These are phyloP conservation scores for Auxenochlorella pyrenoidosa DNA, from an alignment of 139 green algal genomes.

Conservation along the genomic window DNA sequence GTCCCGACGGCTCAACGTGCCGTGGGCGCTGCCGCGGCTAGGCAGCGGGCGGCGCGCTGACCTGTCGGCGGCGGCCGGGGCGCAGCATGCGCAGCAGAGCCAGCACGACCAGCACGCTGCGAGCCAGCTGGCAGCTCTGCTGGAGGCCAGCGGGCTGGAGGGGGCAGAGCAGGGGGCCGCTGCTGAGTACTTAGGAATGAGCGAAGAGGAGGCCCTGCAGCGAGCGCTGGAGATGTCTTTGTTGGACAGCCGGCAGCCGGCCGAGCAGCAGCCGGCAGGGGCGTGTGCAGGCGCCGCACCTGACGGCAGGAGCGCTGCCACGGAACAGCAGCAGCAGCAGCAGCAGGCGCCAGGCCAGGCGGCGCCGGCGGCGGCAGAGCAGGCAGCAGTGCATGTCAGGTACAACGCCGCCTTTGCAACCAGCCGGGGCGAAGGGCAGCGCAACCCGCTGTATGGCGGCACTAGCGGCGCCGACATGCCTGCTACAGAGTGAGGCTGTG, in stretches of 20 bases:
- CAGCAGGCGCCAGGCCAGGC: background rate
- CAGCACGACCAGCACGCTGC: background rate
- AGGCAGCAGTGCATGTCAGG: background rate
- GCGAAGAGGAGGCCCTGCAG: constrained; percentile 43
- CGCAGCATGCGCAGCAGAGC: background rate
- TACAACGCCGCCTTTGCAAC: background rate
- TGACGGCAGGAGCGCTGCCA: background rate
- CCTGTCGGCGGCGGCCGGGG: background rate
- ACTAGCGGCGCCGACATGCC: background rate
- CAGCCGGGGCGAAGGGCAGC: background rate
- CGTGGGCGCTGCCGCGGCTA: background rate
- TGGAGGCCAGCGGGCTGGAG: background rate
- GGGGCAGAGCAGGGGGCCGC: background rate
- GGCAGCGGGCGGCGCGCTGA: background rate
- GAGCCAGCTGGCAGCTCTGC: background rate
- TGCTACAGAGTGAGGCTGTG: background rate
- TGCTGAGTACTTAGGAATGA: background rate
- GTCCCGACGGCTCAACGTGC: background rate
- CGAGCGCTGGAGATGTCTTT: constrained; percentile 38
- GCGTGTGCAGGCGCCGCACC: background rate
- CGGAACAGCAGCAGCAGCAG: background rate
- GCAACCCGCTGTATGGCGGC: background rate
- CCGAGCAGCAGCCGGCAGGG: background rate
- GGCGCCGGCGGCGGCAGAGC: background rate
- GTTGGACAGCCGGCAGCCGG: background rate